Conservation (phyloP, 2,329 filamentous ascomycete genomes). For the Penicillium brevicompactum region DNA sequence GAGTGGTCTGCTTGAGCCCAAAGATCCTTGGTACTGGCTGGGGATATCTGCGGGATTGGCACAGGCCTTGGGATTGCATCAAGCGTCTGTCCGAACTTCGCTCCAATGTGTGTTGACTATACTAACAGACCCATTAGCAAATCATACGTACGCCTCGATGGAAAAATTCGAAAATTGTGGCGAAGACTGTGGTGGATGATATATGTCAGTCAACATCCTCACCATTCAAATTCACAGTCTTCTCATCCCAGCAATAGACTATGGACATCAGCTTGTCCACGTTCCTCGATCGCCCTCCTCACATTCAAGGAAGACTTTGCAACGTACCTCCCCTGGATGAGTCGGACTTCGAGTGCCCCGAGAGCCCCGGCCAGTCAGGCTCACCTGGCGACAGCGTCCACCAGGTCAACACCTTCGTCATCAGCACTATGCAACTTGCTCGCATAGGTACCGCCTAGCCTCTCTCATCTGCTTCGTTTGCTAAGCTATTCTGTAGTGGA, state of each 20-base stretch:
- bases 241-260: background rate
- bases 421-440: slow-evolving; percentile 17
- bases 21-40: slow-evolving; percentile 32
- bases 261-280: slow-evolving; percentile 24
- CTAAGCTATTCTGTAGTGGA: slow-evolving; percentile 8
- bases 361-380: background rate
- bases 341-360: slow-evolving; percentile 16
- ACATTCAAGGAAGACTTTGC: slow-evolving; percentile 25
- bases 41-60: slow-evolving; percentile 27
- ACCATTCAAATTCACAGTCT: background rate
- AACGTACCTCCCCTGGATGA: slow-evolving; percentile 19
- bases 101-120: background rate
- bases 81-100: slow-evolving; percentile 16
- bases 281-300: slow-evolving; percentile 25
- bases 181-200: slow-evolving; percentile 25
- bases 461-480: background rate
- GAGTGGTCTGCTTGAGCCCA: slow-evolving; percentile 27
- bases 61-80: slow-evolving; percentile 29
- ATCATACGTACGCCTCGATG: slow-evolving; percentile 11
- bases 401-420: slow-evolving; percentile 7
- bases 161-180: slow-evolving; percentile 19
- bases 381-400: background rate
- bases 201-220: slow-evolving; percentile 11
- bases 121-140: slow-evolving; percentile 13
- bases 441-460: slow-evolving; percentile 8